Base-by-base conservation (phyloP, 2,329 filamentous ascomycete species). In the Diaporthe helianthi region DNA sequence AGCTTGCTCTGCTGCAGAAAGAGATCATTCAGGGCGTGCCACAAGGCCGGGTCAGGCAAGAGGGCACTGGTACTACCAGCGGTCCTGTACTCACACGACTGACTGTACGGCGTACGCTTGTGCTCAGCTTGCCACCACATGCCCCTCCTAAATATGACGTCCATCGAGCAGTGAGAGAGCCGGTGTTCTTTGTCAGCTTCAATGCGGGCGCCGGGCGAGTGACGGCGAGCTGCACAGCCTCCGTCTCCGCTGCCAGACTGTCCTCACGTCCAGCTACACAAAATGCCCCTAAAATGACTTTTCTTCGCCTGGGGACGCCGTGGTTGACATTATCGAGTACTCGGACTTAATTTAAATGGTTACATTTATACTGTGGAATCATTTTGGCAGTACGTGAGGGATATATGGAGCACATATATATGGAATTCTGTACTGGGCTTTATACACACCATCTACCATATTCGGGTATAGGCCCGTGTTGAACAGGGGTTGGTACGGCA, bases 91-190 rank as follows among this genome's bases (percentile, higher is more conserved):
- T 22, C 19, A 22, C 41, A 19, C 33, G 41, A 26, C 19, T 26
- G 15, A 38, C 12, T 38, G 10, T n/a, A n/a, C n/a, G n/a, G n/a
- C 36, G 36, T 5, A 38, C 9, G 52, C 51, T 51, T 26, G 51
- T n/a, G 19, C 41, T 38, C 44, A 49, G 51, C 49, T 19, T 26
- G 38, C 26, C 46, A 29, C 41, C 41, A 9, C 9, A n/a, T 61
- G 68, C 68, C 68, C 68, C 68, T 63, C 68, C 19, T 9, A 8
- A 9, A 36, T 63, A 70, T 70, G 68, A 70, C 68, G 68, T 70
- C 60, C 54, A 9, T 29, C 15, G 19, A 1, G 54, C 9, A 13
- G 17, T 31, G 55, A 41, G 53, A 4, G 22, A 13, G 2, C 53
- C 7, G 53, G n/a, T n/a, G 17, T 13, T n/a, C 41, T 63, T 63